A percentile compares a stretch with the other conserved stretches of the same genome.
Evolutionary conservation across 2,329 filamentous ascomycete genomes (phyloP).

Genomic region (Microdochium trichocladiopsis): DNA sequence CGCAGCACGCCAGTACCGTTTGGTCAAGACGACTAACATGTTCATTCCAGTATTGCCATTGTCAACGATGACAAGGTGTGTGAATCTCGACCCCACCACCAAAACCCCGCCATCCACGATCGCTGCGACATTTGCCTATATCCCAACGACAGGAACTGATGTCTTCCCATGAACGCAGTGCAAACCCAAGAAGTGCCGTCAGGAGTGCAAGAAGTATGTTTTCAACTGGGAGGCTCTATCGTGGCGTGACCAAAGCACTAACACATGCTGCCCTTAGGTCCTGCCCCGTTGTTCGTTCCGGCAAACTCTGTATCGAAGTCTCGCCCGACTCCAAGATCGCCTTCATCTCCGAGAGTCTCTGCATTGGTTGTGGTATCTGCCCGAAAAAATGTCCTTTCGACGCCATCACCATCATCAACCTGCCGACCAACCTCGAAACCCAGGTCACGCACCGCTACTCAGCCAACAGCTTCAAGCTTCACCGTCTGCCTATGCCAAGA

Average conservation of each 20-base stretch:
- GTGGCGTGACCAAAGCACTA: not conserved
- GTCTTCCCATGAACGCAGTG: slow-evolving; percentile 44
- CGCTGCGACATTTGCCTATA: not conserved
- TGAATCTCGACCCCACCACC: slow-evolving; percentile 18
- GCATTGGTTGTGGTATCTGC: slow-evolving; percentile 98
- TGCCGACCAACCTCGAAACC: slow-evolving; percentile 97
- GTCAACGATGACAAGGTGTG: slow-evolving; percentile 95
- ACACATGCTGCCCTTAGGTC: slow-evolving; percentile 32
- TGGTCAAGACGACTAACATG: slow-evolving; percentile 7
- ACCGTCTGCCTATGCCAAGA: slow-evolving; percentile 90
- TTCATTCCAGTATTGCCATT: slow-evolving; percentile 76
- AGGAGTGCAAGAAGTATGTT: slow-evolving; percentile 86
- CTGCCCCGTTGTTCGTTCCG: slow-evolving; percentile 92
- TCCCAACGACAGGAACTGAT: not conserved
- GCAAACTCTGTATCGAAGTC: slow-evolving; percentile 97
- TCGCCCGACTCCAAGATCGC: slow-evolving; percentile 82
- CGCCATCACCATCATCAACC: slow-evolving; percentile 99
- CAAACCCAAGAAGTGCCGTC: slow-evolving; percentile 96
- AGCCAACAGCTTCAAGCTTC: slow-evolving; percentile 99
- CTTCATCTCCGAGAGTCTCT: slow-evolving; percentile 94
- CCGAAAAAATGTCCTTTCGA: slow-evolving; percentile 99
- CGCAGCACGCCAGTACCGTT: no score
- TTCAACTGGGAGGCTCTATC: not conserved
- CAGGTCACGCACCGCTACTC: slow-evolving; percentile 98
- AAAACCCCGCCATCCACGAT: slow-evolving; percentile 6